Conservation (phyloP, 306 rosid genomes). For the Corylus avellana region DNA sequence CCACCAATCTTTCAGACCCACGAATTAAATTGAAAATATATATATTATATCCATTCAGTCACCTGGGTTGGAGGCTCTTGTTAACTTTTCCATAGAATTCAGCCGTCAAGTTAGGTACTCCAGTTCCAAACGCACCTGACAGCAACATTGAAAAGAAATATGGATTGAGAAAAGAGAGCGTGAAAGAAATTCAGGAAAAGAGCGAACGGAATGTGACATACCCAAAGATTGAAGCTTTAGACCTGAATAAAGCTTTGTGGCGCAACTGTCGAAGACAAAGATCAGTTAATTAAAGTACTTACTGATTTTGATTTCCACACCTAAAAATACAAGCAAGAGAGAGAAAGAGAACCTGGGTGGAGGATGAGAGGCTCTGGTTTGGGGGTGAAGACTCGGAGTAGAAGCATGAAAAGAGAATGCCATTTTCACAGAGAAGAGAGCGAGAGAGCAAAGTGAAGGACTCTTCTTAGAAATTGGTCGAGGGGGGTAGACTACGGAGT, state of each 20-base stretch:
- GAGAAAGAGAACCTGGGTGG: slow-evolving; percentile 54
- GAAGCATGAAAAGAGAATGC: slow-evolving; percentile 54
- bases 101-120: slow-evolving; percentile 57
- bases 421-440: slow-evolving; percentile 37
- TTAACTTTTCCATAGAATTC: slow-evolving; percentile 73
- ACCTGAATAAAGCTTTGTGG: slow-evolving; percentile 70
- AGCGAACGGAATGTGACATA: slow-evolving; percentile 17
- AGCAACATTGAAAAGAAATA: slow-evolving; percentile 12
- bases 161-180: not conserved
- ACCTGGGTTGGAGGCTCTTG: slow-evolving; percentile 64
- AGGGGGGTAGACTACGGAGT: not conserved
- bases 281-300: slow-evolving; percentile 5
- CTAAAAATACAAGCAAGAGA: not conserved
- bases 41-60: not conserved
- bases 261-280: slow-evolving; percentile 39
- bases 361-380: slow-evolving; percentile 34
- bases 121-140: slow-evolving; percentile 57
- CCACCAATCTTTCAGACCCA: slow-evolving; percentile 5
- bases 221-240: slow-evolving; percentile 73
- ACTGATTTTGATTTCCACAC: not conserved
- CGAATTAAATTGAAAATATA: slow-evolving; percentile 9
- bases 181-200: not conserved
- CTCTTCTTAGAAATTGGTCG: not conserved
- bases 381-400: slow-evolving; percentile 46
- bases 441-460: slow-evolving; percentile 12